Base-by-base conservation (phyloP, 2,329 filamentous ascomycete genomes). In the Pseudogymnoascus sp. region DNA sequence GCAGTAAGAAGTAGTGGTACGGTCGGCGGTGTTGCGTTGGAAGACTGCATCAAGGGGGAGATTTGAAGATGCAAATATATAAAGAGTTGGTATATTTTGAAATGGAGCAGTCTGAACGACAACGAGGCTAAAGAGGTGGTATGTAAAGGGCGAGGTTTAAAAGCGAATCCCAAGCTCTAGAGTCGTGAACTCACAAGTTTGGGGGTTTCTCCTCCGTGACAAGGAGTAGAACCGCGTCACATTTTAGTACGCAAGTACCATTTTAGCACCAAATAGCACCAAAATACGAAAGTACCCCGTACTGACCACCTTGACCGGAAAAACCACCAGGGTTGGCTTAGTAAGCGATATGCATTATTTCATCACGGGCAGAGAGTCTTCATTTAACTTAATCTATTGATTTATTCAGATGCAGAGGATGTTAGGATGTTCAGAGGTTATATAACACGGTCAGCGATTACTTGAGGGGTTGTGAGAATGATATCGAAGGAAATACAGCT, bases 211-310 rank as follows among this genome's bases (percentile, higher is more conserved):
- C 26, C 5, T 56, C 46, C 26, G 26, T 33, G 46, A 56, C 46
- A 56, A 56, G 46, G 50, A 56, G 50, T 56, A 56, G 50, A 56
- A 56, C 50, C 59, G 33, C 59, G 59, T 60, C 59, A 41, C 59
- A 41, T 41, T 60, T 60, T 60, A 60, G 38, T 35, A 22, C 59
- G 38, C 53, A 41, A 60, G 59, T 38, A 41, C 59, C 59, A 60
- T 33, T 56, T 56, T 56, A 56, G 46, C 46, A 56, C 41, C 26
- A n/a, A 31, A 19, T 2, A 50, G 6, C 11, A n/a, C 4, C 19
- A 19, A 19, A 19, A 1, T 33, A 33, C 31, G 26, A 12, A 50
- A 56, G 26, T 56, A 56, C 46, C 46, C 46, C 46, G n/a, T 56
- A 41, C 59, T 38, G 59, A 37, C 59, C 59, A 41, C 33, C 19